These are phyloP conservation scores for Erysimum cheiri DNA, from an alignment of 441 rosid species.

Conservation along the genomic window DNA sequence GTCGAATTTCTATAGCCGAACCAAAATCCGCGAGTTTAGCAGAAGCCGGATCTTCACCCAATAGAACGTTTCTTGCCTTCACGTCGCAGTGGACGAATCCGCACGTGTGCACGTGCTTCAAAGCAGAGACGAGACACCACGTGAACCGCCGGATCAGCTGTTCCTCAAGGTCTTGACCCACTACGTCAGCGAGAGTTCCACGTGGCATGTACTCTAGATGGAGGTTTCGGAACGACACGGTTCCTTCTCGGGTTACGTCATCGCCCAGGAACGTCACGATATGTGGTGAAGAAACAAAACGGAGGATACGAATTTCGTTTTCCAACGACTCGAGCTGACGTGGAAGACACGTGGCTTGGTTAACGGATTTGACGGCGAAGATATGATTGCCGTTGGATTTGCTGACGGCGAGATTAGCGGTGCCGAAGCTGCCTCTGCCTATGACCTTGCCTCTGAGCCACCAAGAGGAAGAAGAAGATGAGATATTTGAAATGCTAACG, in stretches of 20 bases:
- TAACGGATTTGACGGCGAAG: no score
- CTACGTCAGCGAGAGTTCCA: conserved; percentile 47
- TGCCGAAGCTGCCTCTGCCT: conserved; percentile 38
- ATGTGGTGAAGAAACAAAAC: no score
- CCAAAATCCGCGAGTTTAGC: conserved; percentile 78
- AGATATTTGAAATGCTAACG: conserved; percentile 2
- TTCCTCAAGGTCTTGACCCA: conserved; percentile 47
- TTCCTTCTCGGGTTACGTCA: no score
- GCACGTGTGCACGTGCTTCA: no score
- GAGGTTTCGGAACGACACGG: conserved; percentile 36
- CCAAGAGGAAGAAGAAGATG: conserved; percentile 4
- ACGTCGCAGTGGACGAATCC: conserved; percentile 71
- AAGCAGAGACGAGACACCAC: no score
- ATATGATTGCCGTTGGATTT: no score
- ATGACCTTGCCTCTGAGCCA: conserved; percentile 54
- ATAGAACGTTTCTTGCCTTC: conserved; percentile 64
- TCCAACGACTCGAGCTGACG: conserved; percentile 32
- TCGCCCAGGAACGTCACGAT: no score
- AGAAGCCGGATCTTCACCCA: conserved; percentile 24
- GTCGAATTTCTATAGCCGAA: conserved; percentile 42
- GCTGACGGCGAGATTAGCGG: no score
- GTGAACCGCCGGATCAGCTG: conserved; percentile 40
- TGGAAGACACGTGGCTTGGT: conserved; percentile 5
- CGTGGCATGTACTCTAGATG: conserved; percentile 43
- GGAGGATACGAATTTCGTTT: no score